Conservation (phyloP, 2,329 filamentous ascomycete species). For the Boeremia exigua region DNA sequence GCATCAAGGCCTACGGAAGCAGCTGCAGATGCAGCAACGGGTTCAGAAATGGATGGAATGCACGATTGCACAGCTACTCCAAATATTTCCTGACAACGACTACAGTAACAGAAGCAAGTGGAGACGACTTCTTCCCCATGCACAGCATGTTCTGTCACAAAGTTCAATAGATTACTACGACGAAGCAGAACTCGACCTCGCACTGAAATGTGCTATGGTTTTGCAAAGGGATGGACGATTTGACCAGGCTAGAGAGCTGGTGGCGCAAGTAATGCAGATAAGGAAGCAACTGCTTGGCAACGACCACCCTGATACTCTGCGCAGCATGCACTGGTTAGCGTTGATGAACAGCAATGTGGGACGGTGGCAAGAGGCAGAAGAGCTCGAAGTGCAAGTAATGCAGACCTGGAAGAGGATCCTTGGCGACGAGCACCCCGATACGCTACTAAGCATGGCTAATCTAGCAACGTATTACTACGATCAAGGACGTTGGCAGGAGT, state of each 20-base stretch:
- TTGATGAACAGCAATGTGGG: neutral
- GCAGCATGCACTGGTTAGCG: neutral
- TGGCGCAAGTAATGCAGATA: conserved; percentile 10
- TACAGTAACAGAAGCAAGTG: conserved; percentile 27
- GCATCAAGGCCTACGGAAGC: conserved; percentile 17
- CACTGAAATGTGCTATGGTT: conserved; percentile 20
- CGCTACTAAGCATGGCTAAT: too few species aligned
- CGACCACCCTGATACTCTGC: conserved; percentile 9
- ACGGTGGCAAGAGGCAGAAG: conserved; percentile 11
- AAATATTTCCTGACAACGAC: conserved; percentile 19
- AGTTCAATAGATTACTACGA: conserved; percentile 23
- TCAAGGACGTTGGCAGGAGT: too few species aligned
- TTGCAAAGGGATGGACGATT: conserved; percentile 19
- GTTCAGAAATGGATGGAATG: conserved; percentile 14
- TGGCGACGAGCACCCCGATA: too few species aligned
- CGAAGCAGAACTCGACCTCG: conserved; percentile 9
- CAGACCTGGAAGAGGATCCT: too few species aligned
- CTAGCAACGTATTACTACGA: too few species aligned
- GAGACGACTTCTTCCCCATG: conserved; percentile 28
- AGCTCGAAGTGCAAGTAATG: too few species aligned
- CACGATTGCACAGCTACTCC: conserved; percentile 14
- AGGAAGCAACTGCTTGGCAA: neutral
- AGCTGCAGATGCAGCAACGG: conserved; percentile 9
- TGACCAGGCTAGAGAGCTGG: conserved; percentile 20
- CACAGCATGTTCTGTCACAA: conserved; percentile 21